Base-by-base conservation (phyloP, 768 basidiomycete species). In the Lactarius pseudohatsudake region DNA sequence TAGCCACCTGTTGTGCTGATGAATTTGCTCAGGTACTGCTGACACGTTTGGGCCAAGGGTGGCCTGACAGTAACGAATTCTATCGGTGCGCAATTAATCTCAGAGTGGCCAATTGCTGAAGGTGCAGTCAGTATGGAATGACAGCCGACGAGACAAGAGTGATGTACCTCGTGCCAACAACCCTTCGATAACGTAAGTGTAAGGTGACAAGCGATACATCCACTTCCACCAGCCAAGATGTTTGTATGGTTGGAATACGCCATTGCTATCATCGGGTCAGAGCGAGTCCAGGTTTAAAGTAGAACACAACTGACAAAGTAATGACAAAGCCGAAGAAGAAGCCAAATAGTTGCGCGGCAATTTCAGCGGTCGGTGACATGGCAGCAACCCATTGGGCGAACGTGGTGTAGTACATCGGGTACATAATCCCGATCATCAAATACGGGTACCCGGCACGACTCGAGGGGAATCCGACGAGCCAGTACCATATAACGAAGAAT, bases 41-140 rank as follows among this genome's bases (percentile, higher is more conserved):
- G 74, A 72, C 86, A 88, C 0, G 82, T 79, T 64, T 77, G 77
- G 3, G 81, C 82, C 0, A 72, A 65, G 1, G 84, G 82, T 3
- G 83, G 80, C 5, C 73, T 72, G 67, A 95, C 73, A 0, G 78
- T 79, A 3, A 86, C 83, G 20, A 85, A 78, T 73, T 95, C 94
- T 56, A 79, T 75, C 0, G 75, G 28, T 0, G 87, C 75, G 73
- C 94, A 95, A 20, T 75, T 77, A 57, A 90, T 79, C 1, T 74
- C 66, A 57, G 80, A 76, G 9, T 75, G 78, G 0, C 85, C 86
- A 15, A 89, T 72, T 9, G 82, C 87, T 86, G 66, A 15, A 41
- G 18, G 30, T 41, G 56, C n/a, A 8, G 59, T 67, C 28, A 57
- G 34, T n/a, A 47, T 40, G 58, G 38, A 61, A 1, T 4, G 43